Percentiles rank a stretch among this genome's conserved stretches.
Conservation (phyloP, 2,329 filamentous ascomycete genomes). For the Thelonectria rubi region DNA sequence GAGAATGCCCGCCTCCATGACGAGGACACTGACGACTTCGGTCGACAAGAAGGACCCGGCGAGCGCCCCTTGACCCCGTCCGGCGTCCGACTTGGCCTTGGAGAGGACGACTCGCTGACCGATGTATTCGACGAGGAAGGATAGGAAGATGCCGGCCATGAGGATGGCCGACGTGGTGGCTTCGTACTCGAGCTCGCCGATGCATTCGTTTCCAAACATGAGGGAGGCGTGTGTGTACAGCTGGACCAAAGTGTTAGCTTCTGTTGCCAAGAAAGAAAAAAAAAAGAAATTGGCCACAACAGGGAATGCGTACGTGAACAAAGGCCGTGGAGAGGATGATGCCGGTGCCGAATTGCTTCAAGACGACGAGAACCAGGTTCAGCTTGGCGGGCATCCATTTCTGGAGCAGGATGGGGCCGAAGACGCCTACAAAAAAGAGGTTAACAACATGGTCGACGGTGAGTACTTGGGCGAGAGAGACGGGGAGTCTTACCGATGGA, state of each 20-base stretch:
- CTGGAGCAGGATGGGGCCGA: conserved; percentile 70
- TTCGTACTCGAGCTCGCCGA: conserved; percentile 74
- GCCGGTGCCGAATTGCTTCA: conserved; percentile 80
- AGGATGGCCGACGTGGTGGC: conserved; percentile 74
- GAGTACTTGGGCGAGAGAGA: background rate
- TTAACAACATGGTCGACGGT: conserved; percentile 36
- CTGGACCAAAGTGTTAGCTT: conserved; percentile 50
- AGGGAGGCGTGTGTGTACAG: conserved; percentile 77
- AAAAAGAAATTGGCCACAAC: background rate
- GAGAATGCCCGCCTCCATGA: conserved; percentile 77
- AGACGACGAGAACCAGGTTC: conserved; percentile 63
- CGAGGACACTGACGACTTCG: conserved; percentile 68
- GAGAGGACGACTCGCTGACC: conserved; percentile 66
- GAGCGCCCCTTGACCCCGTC: conserved; percentile 39
- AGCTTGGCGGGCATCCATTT: conserved; percentile 63
- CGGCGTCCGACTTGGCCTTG: conserved; percentile 44
- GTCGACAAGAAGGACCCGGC: conserved; percentile 44
- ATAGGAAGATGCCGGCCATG: conserved; percentile 78
- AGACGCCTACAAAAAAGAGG: conserved; percentile 54
- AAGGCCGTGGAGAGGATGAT: conserved; percentile 78
- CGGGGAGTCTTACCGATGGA: conserved; percentile 59
- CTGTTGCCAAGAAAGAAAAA: no score
- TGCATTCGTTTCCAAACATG: conserved; percentile 76
- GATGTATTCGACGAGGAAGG: conserved; percentile 75
- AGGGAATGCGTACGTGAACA: conserved; percentile 65